Evolutionary conservation across 176 grass and related monocot species (phyloP).

Genomic region (Oryza glaberrima): DNA sequence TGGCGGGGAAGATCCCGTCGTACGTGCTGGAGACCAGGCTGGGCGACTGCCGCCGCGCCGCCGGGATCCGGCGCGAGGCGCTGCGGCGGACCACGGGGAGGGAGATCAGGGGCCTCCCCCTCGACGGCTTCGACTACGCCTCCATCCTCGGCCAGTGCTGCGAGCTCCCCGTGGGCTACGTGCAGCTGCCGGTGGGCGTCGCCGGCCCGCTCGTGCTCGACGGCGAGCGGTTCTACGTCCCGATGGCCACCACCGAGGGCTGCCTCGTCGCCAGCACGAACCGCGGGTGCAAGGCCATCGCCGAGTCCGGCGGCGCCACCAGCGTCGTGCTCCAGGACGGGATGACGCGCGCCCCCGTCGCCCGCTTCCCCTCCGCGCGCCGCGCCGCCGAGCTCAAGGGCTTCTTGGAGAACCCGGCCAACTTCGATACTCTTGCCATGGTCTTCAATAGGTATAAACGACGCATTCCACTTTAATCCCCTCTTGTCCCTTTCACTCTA

Average conservation of each 20-base stretch:
- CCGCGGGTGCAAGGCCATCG: slow-evolving; percentile 77
- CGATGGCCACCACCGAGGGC: slow-evolving; percentile 88
- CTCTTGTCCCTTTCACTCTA: slow-evolving; percentile 25
- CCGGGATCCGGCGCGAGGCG: slow-evolving; percentile 67
- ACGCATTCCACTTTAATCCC: not conserved
- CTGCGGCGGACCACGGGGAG: slow-evolving; percentile 67
- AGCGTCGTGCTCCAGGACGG: slow-evolving; percentile 68
- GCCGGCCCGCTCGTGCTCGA: slow-evolving; percentile 74
- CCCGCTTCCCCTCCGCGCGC: slow-evolving; percentile 51
- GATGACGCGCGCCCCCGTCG: slow-evolving; percentile 69
- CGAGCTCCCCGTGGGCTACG: slow-evolving; percentile 79
- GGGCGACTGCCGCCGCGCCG: slow-evolving; percentile 64
- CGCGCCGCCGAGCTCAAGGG: slow-evolving; percentile 65
- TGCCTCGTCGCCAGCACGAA: slow-evolving; percentile 83
- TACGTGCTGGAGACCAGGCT: slow-evolving; percentile 68
- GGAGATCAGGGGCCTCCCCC: slow-evolving; percentile 62
- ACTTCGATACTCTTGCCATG: slow-evolving; percentile 55
- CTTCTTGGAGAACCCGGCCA: slow-evolving; percentile 60
- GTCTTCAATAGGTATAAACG: slow-evolving; percentile 65
- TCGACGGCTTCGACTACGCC: slow-evolving; percentile 69
- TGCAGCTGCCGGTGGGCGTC: slow-evolving; percentile 71
- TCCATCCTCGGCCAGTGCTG: slow-evolving; percentile 81
- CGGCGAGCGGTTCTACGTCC: slow-evolving; percentile 53
- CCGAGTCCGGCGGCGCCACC: slow-evolving; percentile 62
- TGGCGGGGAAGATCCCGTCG: slow-evolving; percentile 62